Evolutionary conservation across 2,329 filamentous ascomycete species (phyloP).

Genomic region (Macrophomina tecta): DNA sequence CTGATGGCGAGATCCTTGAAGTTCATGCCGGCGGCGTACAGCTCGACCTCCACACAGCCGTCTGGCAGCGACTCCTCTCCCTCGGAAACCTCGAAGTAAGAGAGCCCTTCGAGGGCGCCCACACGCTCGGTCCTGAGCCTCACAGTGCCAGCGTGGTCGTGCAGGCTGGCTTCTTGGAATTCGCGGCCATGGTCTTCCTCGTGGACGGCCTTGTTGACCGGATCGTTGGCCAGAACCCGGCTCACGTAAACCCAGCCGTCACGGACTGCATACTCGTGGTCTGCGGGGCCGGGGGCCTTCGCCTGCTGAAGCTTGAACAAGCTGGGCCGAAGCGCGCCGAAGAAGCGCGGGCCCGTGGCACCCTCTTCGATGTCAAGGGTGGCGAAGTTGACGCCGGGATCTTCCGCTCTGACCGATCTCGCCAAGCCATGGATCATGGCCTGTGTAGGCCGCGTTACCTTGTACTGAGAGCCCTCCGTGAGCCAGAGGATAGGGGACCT

Average conservation of each 20-base stretch:
- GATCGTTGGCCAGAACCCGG: constrained; percentile 2
- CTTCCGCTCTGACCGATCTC: background rate
- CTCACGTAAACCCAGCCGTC: background rate
- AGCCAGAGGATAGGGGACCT: background rate
- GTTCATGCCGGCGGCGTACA: constrained; percentile 32
- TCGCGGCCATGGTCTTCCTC: background rate
- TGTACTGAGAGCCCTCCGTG: constrained; percentile 4
- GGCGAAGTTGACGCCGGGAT: background rate
- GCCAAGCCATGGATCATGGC: background rate
- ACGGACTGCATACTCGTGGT: too few species aligned
- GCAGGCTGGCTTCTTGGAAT: background rate
- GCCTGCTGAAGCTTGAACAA: too few species aligned
- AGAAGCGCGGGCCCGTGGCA: too few species aligned
- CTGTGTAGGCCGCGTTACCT: background rate
- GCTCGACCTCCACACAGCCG: constrained; percentile 32
- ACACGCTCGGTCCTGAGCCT: constrained; percentile 27
- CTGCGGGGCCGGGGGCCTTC: too few species aligned
- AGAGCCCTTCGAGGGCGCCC: constrained; percentile 29
- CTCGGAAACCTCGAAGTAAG: constrained; percentile 24
- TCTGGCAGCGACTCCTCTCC: constrained; percentile 24
- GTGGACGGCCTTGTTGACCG: background rate
- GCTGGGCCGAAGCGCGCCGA: too few species aligned
- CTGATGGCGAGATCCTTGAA: constrained; percentile 31
- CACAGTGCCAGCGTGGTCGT: constrained; percentile 13
- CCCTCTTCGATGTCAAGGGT: constrained; percentile 7